Percentiles rank a stretch among this genome's conserved stretches.
These are phyloP conservation scores for Claviceps monticola DNA, from an alignment of 2,329 filamentous ascomycete species.

Conservation along the genomic window DNA sequence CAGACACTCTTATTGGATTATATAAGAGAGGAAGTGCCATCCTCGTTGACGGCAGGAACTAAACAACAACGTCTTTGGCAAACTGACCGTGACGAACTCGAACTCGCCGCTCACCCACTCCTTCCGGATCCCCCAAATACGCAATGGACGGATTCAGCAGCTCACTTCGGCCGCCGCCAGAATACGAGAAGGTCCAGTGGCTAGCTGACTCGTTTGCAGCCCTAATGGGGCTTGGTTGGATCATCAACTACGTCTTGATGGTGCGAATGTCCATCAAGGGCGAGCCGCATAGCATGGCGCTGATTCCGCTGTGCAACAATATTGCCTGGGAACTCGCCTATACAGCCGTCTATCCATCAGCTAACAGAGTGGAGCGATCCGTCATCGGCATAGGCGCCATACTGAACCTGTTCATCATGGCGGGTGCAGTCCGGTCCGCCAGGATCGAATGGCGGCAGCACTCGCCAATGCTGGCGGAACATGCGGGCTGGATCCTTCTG, in stretches of 20 bases:
- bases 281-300: conserved; percentile 8
- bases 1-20: too few species aligned
- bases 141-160: conserved; percentile 7
- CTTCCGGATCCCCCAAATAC: background rate
- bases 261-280: conserved; percentile 6
- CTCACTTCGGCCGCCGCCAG: conserved; percentile 1
- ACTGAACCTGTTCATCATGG: conserved; percentile 8
- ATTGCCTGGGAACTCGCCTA: conserved; percentile 8
- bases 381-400: conserved; percentile 5
- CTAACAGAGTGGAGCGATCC: conserved; percentile 6
- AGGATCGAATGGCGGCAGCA: conserved; percentile 6
- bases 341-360: conserved; percentile 6
- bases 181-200: conserved; percentile 7
- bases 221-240: conserved; percentile 8
- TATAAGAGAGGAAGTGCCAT: too few species aligned
- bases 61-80: too few species aligned
- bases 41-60: too few species aligned
- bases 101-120: too few species aligned
- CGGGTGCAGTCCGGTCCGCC: conserved; percentile 4
- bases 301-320: conserved; percentile 9
- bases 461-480: conserved; percentile 5
- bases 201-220: conserved; percentile 6
- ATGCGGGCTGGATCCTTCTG: conserved; percentile 5
- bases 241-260: conserved; percentile 8
- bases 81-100: too few species aligned